phyloP scores from a whole-genome alignment of 306 rosid genomes.

The Gillenia trifoliata region DNA sequence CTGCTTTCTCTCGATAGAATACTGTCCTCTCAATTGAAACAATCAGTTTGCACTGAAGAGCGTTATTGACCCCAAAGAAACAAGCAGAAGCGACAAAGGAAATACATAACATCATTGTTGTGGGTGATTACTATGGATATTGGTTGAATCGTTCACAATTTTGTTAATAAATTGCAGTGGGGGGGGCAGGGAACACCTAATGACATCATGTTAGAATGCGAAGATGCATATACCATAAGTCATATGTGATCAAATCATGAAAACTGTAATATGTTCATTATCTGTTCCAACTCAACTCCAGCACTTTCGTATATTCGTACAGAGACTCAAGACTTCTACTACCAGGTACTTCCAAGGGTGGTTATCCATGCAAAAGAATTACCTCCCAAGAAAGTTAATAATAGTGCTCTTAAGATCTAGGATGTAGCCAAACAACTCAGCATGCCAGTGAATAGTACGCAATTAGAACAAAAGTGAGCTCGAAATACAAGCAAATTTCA shows the following conservation, averaged over 20 bases:
- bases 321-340: background rate
- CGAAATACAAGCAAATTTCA: background rate
- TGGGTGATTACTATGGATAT: slow-evolving; percentile 47
- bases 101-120: slow-evolving; percentile 65
- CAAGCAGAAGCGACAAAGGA: slow-evolving; percentile 60
- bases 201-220: background rate
- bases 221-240: background rate
- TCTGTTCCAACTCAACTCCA: background rate
- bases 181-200: too few species aligned
- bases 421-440: background rate
- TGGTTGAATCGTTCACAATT: background rate
- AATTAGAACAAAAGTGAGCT: background rate
- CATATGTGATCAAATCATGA: background rate
- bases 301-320: background rate
- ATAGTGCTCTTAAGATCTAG: background rate
- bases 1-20: slow-evolving; percentile 82
- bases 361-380: background rate
- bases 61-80: slow-evolving; percentile 80
- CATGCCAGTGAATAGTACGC: background rate
- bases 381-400: background rate
- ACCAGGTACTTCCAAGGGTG: background rate
- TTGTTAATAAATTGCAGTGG: background rate
- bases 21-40: slow-evolving; percentile 94
- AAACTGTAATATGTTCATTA: background rate
- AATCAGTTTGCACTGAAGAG: slow-evolving; percentile 89